A percentile compares a stretch with the other conserved stretches of the same genome.
Conservation (phyloP, 2,329 filamentous ascomycete genomes). For the Aspergillus fructus region DNA sequence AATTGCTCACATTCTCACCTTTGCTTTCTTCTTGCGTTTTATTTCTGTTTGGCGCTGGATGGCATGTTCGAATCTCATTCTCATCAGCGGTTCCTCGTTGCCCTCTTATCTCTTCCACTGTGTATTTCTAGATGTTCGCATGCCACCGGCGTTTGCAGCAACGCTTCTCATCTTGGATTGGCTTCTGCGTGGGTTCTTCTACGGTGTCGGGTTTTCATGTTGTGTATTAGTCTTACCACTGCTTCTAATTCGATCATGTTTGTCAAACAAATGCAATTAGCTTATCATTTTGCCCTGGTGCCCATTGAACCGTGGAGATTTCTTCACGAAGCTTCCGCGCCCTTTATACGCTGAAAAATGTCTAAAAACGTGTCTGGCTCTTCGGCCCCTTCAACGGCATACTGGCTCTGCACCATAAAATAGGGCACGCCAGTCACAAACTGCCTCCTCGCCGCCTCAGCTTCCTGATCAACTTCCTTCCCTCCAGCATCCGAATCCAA, state of each 20-base stretch:
- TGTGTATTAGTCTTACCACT: not conserved
- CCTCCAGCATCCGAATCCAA: constrained; percentile 57
- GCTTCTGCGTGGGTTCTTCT: not conserved
- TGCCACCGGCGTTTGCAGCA: constrained; percentile 14
- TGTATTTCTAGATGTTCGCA: constrained; percentile 18
- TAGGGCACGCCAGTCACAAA: constrained; percentile 70
- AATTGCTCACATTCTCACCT: not conserved
- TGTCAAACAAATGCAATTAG: not conserved
- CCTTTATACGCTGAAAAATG: constrained; percentile 63
- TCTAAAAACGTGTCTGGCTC: constrained; percentile 66
- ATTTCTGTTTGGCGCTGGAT: not conserved
- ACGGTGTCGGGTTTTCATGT: not conserved
- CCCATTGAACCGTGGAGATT: not conserved
- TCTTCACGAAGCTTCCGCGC: constrained; percentile 17
- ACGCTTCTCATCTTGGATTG: constrained; percentile 3
- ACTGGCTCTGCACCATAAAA: constrained; percentile 69
- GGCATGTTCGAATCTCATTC: not conserved
- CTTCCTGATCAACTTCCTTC: constrained; percentile 58
- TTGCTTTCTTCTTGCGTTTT: constrained; percentile 2
- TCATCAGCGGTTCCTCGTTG: not conserved
- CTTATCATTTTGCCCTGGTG: not conserved
- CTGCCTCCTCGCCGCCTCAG: constrained; percentile 51
- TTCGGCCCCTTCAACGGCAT: constrained; percentile 70
- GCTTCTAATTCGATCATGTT: not conserved
- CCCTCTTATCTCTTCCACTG: not conserved